phyloP scores from a whole-genome alignment of 495 filamentous ascomycete genomes.

The Geopyxis carbonaria region DNA sequence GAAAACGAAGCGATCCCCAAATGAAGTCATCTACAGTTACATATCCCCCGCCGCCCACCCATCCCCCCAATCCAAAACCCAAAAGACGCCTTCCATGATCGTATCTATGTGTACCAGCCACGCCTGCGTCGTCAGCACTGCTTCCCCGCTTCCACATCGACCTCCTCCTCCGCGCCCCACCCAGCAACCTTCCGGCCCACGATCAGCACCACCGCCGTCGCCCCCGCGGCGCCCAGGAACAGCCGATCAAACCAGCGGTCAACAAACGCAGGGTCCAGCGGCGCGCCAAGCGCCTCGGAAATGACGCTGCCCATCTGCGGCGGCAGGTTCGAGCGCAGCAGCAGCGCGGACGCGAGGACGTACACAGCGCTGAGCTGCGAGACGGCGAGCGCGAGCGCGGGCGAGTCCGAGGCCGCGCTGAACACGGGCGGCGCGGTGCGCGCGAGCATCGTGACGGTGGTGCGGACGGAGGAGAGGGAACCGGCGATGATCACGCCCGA shows the following conservation, averaged over 20 bases:
- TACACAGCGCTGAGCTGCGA: conserved; percentile 65
- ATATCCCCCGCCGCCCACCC: no score
- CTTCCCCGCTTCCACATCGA: conserved; percentile 50
- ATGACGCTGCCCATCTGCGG: conserved; percentile 52
- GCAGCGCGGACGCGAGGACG: conserved; percentile 55
- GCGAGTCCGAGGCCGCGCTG: conserved; percentile 34
- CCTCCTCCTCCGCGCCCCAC: conserved; percentile 32
- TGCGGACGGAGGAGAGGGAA: conserved; percentile 55
- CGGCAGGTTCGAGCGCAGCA: conserved; percentile 57
- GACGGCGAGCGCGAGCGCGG: conserved; percentile 53
- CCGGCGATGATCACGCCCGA: conserved; percentile 61
- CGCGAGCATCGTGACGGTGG: conserved; percentile 58
- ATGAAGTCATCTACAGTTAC: no score
- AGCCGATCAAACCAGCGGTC: conserved; percentile 76
- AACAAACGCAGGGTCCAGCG: conserved; percentile 50
- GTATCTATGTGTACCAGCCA: no score
- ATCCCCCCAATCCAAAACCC: no score
- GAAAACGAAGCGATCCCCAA: no score
- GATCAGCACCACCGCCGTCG: conserved; percentile 51
- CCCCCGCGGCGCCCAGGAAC: conserved; percentile 47
- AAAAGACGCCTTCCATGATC: no score
- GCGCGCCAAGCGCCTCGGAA: conserved; percentile 49
- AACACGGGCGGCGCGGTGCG: conserved; percentile 44
- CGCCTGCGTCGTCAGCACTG: no score
- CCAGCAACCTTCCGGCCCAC: conserved; percentile 43